Base-by-base conservation (phyloP, 306 rosid species). In the Coriaria nepalensis region DNA sequence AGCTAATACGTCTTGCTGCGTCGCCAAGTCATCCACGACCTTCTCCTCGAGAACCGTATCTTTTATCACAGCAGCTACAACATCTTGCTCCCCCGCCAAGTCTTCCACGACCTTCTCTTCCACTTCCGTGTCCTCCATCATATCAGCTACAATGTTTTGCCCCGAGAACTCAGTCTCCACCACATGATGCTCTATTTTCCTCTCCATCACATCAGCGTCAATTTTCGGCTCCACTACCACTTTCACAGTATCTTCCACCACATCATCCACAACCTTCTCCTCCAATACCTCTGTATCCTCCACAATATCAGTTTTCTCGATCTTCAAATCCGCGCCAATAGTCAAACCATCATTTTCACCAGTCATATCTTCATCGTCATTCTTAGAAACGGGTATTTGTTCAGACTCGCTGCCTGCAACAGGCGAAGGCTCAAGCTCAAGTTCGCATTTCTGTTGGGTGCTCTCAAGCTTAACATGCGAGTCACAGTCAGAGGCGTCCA, bases 381-480 rank as follows among this genome's bases (percentile, higher is more conserved):
- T 15, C 13, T 40, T 47, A 57, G 11, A 45, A n/a, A 6, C n/a
- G n/a, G 40, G 14, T 0, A 6, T 8, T 15, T 38, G 35, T 12
- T 8, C 13, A 10, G 62, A 55, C 32, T 56, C 52, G 6, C 41
- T 57, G 14, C 33, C 20, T 6, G 14, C 40, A 12, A 35, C 35
- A 6, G 6, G 39, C 33, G 47, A 13, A 9, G 40, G 9, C 37
- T 44, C 34, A 45, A 49, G 37, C 57, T 57, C 50, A 37, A 53
- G 10, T 20, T 49, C 39, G 59, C 79, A 72, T 67, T 71, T 69
- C 38, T 37, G 52, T n/a, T 61, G 59, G 40, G 47, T 52, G 38
- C 29, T 51, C 4, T n/a, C 33, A 46, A 34, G 43, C 55, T 47
- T 67, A 12, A 29, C 66, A 0, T 13, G 50, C 5, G 64, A 13